phyloP scores from a whole-genome alignment of 495 filamentous ascomycete genomes.

The Articulospora tetracladia region DNA sequence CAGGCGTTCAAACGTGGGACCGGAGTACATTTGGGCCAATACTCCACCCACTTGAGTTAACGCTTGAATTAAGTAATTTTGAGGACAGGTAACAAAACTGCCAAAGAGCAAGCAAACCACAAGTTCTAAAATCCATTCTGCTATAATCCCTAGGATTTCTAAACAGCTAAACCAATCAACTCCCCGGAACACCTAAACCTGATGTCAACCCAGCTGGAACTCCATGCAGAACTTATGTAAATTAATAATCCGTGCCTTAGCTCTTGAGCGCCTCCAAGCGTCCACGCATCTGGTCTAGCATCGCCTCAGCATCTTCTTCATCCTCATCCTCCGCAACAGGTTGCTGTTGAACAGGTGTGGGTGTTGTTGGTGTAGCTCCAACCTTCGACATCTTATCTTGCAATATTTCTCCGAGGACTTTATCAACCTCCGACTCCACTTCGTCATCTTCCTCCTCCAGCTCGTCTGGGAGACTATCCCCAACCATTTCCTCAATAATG shows the following conservation, averaged over 20 bases:
- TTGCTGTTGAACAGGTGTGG: conserved; percentile 35
- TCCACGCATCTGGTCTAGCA: conserved; percentile 90
- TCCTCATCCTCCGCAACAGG: conserved; percentile 54
- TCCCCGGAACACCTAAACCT: not conserved
- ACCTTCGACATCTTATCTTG: conserved; percentile 75
- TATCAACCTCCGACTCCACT: conserved; percentile 87
- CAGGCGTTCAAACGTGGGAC: too few species aligned
- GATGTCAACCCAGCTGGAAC: conserved; percentile 1
- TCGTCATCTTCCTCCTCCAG: conserved; percentile 78
- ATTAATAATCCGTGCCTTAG: conserved; percentile 33
- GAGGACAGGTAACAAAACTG: too few species aligned
- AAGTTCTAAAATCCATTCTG: not conserved
- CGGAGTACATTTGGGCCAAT: too few species aligned
- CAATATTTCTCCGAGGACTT: conserved; percentile 84
- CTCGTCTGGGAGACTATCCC: conserved; percentile 72
- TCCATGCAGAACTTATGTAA: not conserved
- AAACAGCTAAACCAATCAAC: not conserved
- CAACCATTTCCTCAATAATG: conserved; percentile 97
- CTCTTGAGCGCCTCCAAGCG: conserved; percentile 89
- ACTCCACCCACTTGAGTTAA: too few species aligned
- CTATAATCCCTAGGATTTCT: too few species aligned
- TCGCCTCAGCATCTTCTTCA: conserved; percentile 80
- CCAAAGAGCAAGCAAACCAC: too few species aligned
- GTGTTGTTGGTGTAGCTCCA: conserved; percentile 51
- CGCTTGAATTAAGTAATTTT: too few species aligned